Conservation (phyloP, 2,329 filamentous ascomycete genomes). For the Furcasterigmium sp. region DNA sequence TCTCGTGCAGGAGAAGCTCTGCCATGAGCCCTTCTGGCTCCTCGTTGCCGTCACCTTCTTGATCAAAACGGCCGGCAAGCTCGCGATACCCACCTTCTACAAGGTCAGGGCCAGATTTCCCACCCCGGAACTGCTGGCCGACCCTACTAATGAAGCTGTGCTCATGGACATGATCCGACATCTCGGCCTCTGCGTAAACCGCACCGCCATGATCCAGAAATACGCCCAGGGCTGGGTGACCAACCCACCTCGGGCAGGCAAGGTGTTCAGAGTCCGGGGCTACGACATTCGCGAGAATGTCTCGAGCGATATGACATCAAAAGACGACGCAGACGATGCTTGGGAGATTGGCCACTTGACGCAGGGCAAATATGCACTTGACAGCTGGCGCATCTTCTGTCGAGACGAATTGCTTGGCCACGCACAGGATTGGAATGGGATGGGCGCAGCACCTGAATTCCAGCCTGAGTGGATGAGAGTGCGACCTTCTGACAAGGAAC, state of each 20-base stretch:
- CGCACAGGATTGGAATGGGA: slow-evolving; percentile 62
- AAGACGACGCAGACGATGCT: slow-evolving; percentile 31
- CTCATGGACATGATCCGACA: slow-evolving; percentile 60
- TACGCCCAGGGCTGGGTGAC: slow-evolving; percentile 66
- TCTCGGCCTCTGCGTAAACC: slow-evolving; percentile 65
- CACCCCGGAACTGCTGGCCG: slow-evolving; percentile 56
- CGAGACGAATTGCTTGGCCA: slow-evolving; percentile 68
- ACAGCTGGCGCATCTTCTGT: slow-evolving; percentile 93
- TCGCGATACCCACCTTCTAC: slow-evolving; percentile 73
- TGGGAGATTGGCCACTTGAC: slow-evolving; percentile 89
- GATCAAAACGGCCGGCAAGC: slow-evolving; percentile 69
- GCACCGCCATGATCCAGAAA: slow-evolving; percentile 62
- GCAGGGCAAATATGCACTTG: slow-evolving; percentile 75
- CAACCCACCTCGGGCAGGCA: slow-evolving; percentile 53
- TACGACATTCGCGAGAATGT: slow-evolving; percentile 33
- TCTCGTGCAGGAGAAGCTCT: slow-evolving; percentile 77
- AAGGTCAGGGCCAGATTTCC: slow-evolving; percentile 63
- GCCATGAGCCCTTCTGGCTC: slow-evolving; percentile 70
- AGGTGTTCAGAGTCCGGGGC: slow-evolving; percentile 46
- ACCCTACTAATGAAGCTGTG: slow-evolving; percentile 38
- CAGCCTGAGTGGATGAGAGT: slow-evolving; percentile 91
- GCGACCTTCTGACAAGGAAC: slow-evolving; percentile 76
- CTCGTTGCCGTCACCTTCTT: slow-evolving; percentile 81
- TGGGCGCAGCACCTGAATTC: slow-evolving; percentile 46
- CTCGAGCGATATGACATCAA: neutral